A percentile compares a stretch with the other conserved stretches of the same genome.
These are phyloP conservation scores for Aspergillus leporis DNA, from an alignment of 495 filamentous ascomycete species.

Conservation along the genomic window DNA sequence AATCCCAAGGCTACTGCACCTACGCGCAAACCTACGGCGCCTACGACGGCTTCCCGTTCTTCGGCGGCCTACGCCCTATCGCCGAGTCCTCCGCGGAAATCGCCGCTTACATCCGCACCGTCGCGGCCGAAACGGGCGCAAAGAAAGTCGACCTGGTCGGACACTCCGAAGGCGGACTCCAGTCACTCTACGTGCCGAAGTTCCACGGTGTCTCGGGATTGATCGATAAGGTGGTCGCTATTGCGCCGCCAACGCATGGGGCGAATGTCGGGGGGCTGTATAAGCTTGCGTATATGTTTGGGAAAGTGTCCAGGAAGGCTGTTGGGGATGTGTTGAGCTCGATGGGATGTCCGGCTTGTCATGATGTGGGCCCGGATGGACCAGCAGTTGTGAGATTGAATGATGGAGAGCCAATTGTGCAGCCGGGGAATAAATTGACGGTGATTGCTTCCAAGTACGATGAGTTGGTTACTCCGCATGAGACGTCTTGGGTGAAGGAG, in stretches of 20 bases:
- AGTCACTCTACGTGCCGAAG: conserved; percentile 54
- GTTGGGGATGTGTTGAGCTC: conserved; percentile 36
- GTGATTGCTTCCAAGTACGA: conserved; percentile 51
- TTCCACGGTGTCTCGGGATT: conserved; percentile 42
- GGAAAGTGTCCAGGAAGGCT: conserved; percentile 32
- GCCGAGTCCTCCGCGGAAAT: conserved; percentile 49
- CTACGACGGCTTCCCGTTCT: conserved; percentile 43
- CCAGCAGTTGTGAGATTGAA: conserved; percentile 41
- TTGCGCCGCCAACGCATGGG: conserved; percentile 53
- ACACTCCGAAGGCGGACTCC: conserved; percentile 56
- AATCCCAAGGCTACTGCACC: conserved; percentile 51
- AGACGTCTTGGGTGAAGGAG: conserved; percentile 48
- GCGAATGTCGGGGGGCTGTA: conserved; percentile 49
- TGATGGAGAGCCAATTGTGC: conserved; percentile 45
- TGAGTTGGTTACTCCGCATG: conserved; percentile 48
- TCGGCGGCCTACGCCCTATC: conserved; percentile 50
- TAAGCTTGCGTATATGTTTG: conserved; percentile 45
- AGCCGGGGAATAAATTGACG: conserved; percentile 48
- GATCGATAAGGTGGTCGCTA: conserved; percentile 46
- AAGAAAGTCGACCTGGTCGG: conserved; percentile 52
- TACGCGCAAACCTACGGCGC: conserved; percentile 54
- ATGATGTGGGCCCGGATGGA: conserved; percentile 41
- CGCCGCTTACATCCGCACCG: conserved; percentile 47
- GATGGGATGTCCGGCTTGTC: conserved; percentile 49
- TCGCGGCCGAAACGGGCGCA: conserved; percentile 42